Percentiles rank a stretch among this genome's conserved stretches.
Conservation (phyloP, 1,284 basidiomycete genomes). For the Tetrapyrgos nigripes region DNA sequence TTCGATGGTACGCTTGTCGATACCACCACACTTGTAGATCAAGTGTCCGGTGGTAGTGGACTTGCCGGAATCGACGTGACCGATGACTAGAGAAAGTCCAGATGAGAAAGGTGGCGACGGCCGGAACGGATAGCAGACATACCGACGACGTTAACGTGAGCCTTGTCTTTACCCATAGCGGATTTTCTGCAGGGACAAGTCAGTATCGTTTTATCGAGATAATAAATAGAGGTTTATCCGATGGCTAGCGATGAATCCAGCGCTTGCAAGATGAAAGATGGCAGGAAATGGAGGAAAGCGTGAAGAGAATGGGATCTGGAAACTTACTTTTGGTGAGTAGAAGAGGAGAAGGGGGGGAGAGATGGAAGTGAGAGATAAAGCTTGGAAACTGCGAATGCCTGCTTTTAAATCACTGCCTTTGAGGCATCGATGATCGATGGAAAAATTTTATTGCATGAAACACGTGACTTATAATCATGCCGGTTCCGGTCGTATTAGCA, state of each 20-base stretch:
- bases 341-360: conserved; percentile 44
- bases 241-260: conserved; percentile 1
- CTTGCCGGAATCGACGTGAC: conserved; percentile 98
- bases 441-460: not conserved
- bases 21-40: conserved; percentile 99
- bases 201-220: no score
- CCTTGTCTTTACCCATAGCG: conserved; percentile 87
- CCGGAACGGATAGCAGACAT: conserved; percentile 42
- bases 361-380: conserved; percentile 58
- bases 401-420: conserved; percentile 53
- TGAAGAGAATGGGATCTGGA: conserved; percentile 14
- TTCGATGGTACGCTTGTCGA: conserved; percentile 99
- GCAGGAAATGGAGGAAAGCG: conserved; percentile 12
- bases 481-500: no score
- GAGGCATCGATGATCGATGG: conserved; percentile 17
- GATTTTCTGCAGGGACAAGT: conserved; percentile 42
- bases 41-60: conserved; percentile 99
- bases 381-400: conserved; percentile 39
- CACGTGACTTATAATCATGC: no score
- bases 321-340: conserved; percentile 55
- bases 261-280: conserved; percentile 3
- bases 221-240: no score
- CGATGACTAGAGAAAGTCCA: conserved; percentile 76
- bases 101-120: conserved; percentile 18
- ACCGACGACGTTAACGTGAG: conserved; percentile 93